Evolutionary conservation across 2,329 filamentous ascomycete species (phyloP).

Genomic region (Lomentospora prolificans): DNA sequence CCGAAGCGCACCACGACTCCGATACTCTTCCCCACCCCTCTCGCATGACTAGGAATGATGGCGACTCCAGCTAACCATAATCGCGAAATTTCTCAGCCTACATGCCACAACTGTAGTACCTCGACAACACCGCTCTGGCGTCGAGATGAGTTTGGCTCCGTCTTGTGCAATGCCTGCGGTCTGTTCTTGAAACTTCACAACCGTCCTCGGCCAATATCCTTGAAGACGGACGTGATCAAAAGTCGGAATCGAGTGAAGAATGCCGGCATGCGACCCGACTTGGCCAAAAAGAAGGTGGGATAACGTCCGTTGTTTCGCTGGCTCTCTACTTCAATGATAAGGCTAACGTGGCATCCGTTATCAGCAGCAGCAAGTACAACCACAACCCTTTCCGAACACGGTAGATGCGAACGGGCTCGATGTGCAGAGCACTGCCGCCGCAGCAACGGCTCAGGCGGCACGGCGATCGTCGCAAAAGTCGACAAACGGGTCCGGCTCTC

Average conservation of each 20-base stretch:
- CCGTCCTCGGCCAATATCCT: slow-evolving; percentile 81
- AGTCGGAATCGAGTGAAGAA: slow-evolving; percentile 91
- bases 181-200: slow-evolving; percentile 96
- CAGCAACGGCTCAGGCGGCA: slow-evolving; percentile 38
- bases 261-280: slow-evolving; percentile 59
- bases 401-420: slow-evolving; percentile 50
- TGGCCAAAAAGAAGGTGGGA: slow-evolving; percentile 72
- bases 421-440: slow-evolving; percentile 46
- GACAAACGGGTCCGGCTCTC: slow-evolving; percentile 64
- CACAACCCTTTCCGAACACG: slow-evolving; percentile 27
- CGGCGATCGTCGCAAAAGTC: slow-evolving; percentile 61
- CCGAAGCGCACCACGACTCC: neutral
- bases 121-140: slow-evolving; percentile 96
- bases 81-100: slow-evolving; percentile 67
- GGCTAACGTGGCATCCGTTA: slow-evolving; percentile 10
- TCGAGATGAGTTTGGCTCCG: slow-evolving; percentile 87
- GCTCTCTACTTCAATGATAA: neutral
- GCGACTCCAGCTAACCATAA: slow-evolving; percentile 45
- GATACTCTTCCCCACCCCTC: neutral
- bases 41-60: slow-evolving; percentile 28
- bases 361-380: slow-evolving; percentile 27
- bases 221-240: slow-evolving; percentile 99
- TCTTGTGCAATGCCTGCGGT: slow-evolving; percentile 97
- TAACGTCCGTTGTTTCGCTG: neutral
- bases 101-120: slow-evolving; percentile 92